Evolutionary conservation across 441 rosid genomes (phyloP), one percentile per base, ranked within the genome.

Genomic region (Pelargonium cotyledonis): DNA sequence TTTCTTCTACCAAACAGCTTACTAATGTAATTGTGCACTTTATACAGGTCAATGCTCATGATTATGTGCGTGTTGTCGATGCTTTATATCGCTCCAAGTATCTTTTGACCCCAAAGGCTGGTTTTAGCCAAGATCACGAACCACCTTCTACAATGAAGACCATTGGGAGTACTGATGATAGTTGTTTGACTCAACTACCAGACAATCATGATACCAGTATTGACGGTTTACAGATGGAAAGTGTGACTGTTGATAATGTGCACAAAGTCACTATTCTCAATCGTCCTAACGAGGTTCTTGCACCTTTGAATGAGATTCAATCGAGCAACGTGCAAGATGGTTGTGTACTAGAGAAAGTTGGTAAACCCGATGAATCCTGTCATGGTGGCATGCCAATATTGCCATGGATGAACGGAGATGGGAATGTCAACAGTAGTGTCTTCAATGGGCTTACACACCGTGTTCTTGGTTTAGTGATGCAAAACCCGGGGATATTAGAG

Each of bases 351-450:
- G 75, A 49, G 67, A 68, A 69, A 53, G 69, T 23, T 10, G 75
- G 68, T 60, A 79, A 83, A 74, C 73, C 68, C 65, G 68, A 65
- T 66, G 65, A 72, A 65, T 76, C 71, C 9, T 75, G 75, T 66
- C 73, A 81, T 31, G 68, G 78, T 70, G 83, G 76, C 71, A 68
- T 83, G 72, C 97, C 95, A 23, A 86, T 95, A 80, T 80, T 78
- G 69, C 99, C 98, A 67, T 95, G 99, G 99, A 77, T 92, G 70
- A 92, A 92, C 80, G 95, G 91, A 71, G 91, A 95, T 79, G 97
- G 95, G 67, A 85, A 89, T 21, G 74, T 84, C 75, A 92, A 95
- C 75, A 85, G 63, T 66, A 67, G 70, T 47, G 89, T 92, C 58
- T 89, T 85, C 75, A 76, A 80, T 78, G 98, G 95, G 75, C 91